Conservation (phyloP, 2,329 filamentous ascomycete species). For the Chrysosphaeria jannelii region DNA sequence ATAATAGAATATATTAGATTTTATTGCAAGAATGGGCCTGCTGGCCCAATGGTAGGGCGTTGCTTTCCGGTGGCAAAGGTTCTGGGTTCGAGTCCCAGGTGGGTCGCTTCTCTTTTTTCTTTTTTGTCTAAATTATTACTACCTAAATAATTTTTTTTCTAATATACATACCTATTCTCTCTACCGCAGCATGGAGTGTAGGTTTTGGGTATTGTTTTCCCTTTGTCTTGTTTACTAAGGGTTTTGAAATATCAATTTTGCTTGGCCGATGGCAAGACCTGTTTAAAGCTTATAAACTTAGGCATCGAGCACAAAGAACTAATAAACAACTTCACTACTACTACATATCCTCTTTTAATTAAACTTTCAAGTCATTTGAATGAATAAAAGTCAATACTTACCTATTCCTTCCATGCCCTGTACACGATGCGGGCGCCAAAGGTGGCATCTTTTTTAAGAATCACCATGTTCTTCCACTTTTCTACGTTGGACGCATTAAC, state of each 20-base stretch:
- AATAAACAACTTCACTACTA: too few relatives aligned
- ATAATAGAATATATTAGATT: too few relatives aligned
- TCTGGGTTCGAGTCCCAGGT: conserved; percentile 6
- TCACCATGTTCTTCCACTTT: conserved; percentile 47
- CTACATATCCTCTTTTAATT: too few relatives aligned
- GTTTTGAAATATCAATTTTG: not conserved
- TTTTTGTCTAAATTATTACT: conserved; percentile 4
- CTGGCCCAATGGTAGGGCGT: not conserved
- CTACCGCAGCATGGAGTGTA: too few relatives aligned
- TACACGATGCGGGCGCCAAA: conserved; percentile 67
- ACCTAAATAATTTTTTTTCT: too few relatives aligned
- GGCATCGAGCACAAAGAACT: too few relatives aligned
- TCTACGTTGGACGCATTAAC: conserved; percentile 66
- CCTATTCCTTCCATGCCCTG: conserved; percentile 41
- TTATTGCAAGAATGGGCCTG: too few relatives aligned
- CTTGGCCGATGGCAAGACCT: too few relatives aligned
- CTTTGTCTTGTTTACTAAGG: not conserved
- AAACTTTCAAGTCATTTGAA: not conserved
- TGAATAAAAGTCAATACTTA: not conserved
- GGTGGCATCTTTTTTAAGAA: conserved; percentile 58
- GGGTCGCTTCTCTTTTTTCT: conserved; percentile 7
- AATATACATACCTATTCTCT: too few relatives aligned
- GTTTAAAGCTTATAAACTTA: too few relatives aligned
- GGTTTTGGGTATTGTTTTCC: too few relatives aligned
- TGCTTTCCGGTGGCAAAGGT: conserved; percentile 4